A percentile compares a stretch with the other conserved stretches of the same genome.
These are phyloP conservation scores for Pichia exigua DNA, from an alignment of 805 yeast genomes.

Conservation along the genomic window DNA sequence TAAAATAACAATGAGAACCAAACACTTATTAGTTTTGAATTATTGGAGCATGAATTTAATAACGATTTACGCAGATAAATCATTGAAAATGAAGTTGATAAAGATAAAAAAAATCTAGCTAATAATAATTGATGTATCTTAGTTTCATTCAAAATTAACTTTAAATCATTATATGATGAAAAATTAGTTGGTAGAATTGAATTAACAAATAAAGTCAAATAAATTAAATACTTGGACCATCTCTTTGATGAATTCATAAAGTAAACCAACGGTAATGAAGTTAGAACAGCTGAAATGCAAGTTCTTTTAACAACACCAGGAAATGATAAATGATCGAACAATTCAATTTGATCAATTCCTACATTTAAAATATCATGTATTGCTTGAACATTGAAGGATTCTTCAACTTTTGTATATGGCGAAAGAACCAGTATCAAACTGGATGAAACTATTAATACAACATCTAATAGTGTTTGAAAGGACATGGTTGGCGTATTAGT, in stretches of 20 bases:
- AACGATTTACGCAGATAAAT: constrained; percentile 41
- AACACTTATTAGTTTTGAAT: constrained; percentile 28
- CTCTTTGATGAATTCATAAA: background rate
- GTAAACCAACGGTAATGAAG: constrained; percentile 37
- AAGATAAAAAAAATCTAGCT: constrained; percentile 55
- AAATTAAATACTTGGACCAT: constrained; percentile 1
- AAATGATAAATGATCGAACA: constrained; percentile 68
- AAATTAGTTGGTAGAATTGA: constrained; percentile 1
- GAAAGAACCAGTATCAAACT: constrained; percentile 43
- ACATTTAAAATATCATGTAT: constrained; percentile 67
- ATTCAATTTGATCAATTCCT: constrained; percentile 40
- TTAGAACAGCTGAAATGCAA: constrained; percentile 59
- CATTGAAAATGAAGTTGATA: constrained; percentile 34
- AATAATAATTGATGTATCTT: constrained; percentile 46
- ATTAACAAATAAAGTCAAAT: background rate
- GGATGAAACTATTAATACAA: constrained; percentile 37
- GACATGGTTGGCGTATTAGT: background rate
- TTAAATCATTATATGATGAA: background rate
- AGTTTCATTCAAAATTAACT: constrained; percentile 16
- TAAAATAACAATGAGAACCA: constrained; percentile 56
- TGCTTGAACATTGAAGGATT: constrained; percentile 87
- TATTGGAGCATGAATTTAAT: constrained; percentile 17
- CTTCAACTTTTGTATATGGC: constrained; percentile 90
- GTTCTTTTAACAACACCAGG: constrained; percentile 91
- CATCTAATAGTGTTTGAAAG: constrained; percentile 11